Evolutionary conservation across 1,284 basidiomycete genomes (phyloP), one percentile per base, ranked within the genome.

Genomic region (Tylopilus sp.): DNA sequence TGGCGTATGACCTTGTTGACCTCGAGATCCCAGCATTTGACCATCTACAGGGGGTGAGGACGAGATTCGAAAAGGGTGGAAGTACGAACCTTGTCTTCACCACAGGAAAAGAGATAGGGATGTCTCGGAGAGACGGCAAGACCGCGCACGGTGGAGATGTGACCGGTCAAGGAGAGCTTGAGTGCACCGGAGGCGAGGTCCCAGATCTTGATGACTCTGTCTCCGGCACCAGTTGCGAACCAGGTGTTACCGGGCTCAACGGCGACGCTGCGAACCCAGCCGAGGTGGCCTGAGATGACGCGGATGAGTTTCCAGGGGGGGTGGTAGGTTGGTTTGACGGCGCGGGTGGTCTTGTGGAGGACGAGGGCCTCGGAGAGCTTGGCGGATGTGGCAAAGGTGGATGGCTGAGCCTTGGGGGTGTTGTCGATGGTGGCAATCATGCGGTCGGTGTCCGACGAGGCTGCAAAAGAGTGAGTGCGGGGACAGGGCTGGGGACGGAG

Each of bases 201-300:
- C 97, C 97, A 99, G n/a, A 99, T 96, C 84, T 99, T 99, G 80
- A 99, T 95, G 57, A 99, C 96, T 41, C 97, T 90, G 80, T 99
- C 97, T 10, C 98, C 98, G 0, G 97, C 97, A 65, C 97, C 97
- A 1, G 96, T 97, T 1, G 95, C 97, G 70, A 99, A 99, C 97
- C 97, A 99, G 79, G 97, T 86, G 83, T 99, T 99, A 36, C 95
- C 96, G 22, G 97, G 97, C 79, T 99, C 97, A 53, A 99, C 96
- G 2, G 97, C 95, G 22, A 95, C 92, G 72, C 93, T 94, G 63
- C 97, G 89, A n/a, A 99, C 97, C 98, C 98, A 99, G 12, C 98
- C 97, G 69, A 99, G 82, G 80, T 99, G 97, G 0, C 97, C 97
- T 2, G 96, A 98, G 68, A 99, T 99, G 74, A 99, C 98, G 60